Conservation (phyloP, 192 early-diverging fungal genomes). For the Umbelopsis sp. region DNA sequence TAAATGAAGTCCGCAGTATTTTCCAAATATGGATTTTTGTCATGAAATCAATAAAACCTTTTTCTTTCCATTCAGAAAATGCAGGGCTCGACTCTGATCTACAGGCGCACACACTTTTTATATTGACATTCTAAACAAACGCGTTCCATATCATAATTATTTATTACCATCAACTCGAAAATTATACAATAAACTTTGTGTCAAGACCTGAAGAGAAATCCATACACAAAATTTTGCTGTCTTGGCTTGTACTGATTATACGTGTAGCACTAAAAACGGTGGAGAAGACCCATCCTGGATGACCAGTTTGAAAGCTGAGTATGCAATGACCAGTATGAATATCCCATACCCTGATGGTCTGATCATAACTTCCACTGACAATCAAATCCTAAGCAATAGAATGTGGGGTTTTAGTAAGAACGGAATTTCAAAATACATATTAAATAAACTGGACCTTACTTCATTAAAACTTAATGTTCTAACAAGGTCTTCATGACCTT, state of each 20-base stretch:
- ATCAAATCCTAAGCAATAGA: conserved; percentile 49
- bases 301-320: conserved; percentile 59
- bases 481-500: conserved; percentile 72
- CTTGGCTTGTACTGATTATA: conserved; percentile 44
- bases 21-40: too few species aligned
- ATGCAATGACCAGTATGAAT: conserved; percentile 73
- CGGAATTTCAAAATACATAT: conserved; percentile 18
- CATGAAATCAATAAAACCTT: too few species aligned
- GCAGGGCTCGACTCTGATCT: too few species aligned
- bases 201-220: conserved; percentile 44
- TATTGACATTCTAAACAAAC: too few species aligned
- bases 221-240: conserved; percentile 43
- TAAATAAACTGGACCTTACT: conserved; percentile 32
- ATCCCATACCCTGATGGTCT: conserved; percentile 95
- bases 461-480: conserved; percentile 85
- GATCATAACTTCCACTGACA: conserved; percentile 91
- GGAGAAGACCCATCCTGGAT: conserved; percentile 93
- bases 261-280: conserved; percentile 81
- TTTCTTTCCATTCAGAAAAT: background rate
- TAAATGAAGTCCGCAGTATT: background rate
- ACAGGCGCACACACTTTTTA: too few species aligned
- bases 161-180: too few species aligned
- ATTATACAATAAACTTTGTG: conserved; percentile 24
- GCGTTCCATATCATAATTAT: too few species aligned
- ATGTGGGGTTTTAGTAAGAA: background rate